phyloP scores from a whole-genome alignment of 345 rosid species.

The Mallotus nudiflorus region DNA sequence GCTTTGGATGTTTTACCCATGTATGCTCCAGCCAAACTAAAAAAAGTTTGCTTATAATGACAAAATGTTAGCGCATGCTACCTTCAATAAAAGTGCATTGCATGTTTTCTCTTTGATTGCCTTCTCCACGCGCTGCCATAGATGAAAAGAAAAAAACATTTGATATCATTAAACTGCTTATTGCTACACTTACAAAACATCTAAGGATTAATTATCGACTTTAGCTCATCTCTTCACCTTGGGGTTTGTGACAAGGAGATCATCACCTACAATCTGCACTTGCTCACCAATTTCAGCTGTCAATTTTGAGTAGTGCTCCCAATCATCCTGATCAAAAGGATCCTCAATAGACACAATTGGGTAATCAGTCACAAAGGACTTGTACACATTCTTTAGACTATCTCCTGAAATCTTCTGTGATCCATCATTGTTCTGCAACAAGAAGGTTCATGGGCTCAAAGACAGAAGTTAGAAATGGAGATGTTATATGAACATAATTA shows the following conservation, averaged over 20 bases:
- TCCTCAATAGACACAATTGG: constrained; percentile 97
- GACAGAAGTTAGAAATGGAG: too few relatives aligned
- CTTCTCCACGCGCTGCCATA: constrained; percentile 80
- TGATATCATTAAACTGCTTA: not conserved
- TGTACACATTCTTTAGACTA: constrained; percentile 80
- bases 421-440: constrained; percentile 73
- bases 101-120: constrained; percentile 81
- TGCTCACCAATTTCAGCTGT: constrained; percentile 71
- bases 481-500: not conserved
- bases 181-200: not conserved
- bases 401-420: constrained; percentile 88
- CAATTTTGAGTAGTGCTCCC: constrained; percentile 82
- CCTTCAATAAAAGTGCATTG: constrained; percentile 98
- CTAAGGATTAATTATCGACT: not conserved
- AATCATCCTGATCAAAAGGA: constrained; percentile 98
- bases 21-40: not conserved
- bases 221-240: constrained; percentile 48
- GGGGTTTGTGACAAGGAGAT: constrained; percentile 95
- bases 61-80: constrained; percentile 5
- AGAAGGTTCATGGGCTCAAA: not conserved
- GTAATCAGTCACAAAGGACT: constrained; percentile 78
- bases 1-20: not conserved
- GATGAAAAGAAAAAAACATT: not conserved
- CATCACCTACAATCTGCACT: constrained; percentile 95
- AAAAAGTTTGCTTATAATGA: not conserved